Percentiles rank a stretch among this genome's conserved stretches.
Conservation (phyloP, 805 yeast genomes). For the Starmerella potacharoeniae region DNA sequence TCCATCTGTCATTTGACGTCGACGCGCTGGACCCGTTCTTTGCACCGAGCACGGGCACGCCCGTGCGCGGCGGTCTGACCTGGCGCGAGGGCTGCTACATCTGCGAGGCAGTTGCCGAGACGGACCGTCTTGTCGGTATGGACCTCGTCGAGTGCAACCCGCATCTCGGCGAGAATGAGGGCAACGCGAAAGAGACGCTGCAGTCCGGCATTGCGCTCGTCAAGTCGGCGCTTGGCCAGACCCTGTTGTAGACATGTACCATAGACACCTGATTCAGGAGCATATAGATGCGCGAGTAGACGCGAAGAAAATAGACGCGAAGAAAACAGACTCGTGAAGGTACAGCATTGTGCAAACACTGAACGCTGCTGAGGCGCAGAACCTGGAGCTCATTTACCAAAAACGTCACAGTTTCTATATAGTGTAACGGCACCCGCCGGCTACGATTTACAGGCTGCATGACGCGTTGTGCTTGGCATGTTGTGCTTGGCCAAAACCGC, state of each 20-base stretch:
- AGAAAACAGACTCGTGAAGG: no score
- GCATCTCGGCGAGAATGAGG: slow-evolving; percentile 62
- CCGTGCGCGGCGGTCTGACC: slow-evolving; percentile 92
- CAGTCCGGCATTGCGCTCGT: slow-evolving; percentile 84
- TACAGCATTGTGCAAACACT: no score
- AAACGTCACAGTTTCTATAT: no score
- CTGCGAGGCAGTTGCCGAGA: slow-evolving; percentile 82
- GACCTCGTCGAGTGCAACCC: slow-evolving; percentile 95
- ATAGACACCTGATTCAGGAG: no score
- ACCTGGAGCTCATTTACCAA: no score
- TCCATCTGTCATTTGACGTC: slow-evolving; percentile 87
- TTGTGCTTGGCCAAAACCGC: no score
- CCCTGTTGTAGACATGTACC: slow-evolving; percentile 40
- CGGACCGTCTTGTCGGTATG: slow-evolving; percentile 77
- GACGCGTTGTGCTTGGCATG: no score
- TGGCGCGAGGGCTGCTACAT: slow-evolving; percentile 87
- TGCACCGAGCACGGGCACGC: slow-evolving; percentile 96
- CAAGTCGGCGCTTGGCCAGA: slow-evolving; percentile 90
- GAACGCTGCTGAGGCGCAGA: no score
- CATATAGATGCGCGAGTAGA: no score
- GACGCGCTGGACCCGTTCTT: slow-evolving; percentile 91
- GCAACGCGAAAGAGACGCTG: slow-evolving; percentile 71
- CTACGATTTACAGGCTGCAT: no score
- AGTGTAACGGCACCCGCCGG: no score
- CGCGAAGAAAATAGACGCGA: no score